Percentiles rank a stretch among this genome's conserved stretches.
Evolutionary conservation across 306 rosid genomes (phyloP).

Genomic region (Cucurbita pepo): DNA sequence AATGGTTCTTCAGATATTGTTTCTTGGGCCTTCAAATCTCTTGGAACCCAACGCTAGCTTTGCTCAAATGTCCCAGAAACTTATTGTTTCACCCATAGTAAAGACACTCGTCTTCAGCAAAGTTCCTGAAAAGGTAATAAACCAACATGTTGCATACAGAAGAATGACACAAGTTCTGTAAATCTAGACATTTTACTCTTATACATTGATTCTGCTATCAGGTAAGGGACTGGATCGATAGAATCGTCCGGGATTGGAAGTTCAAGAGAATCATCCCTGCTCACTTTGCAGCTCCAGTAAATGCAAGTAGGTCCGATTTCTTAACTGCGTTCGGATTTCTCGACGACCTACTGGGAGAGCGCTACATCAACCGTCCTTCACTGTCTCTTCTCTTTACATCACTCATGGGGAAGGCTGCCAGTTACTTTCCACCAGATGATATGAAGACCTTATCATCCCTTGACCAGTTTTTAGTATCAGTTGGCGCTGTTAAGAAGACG

Average conservation of each 20-base stretch:
- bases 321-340: constrained; percentile 65
- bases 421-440: constrained; percentile 91
- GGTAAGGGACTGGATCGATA: constrained; percentile 93
- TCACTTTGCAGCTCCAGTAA: constrained; percentile 78
- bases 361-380: constrained; percentile 30
- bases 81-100: constrained; percentile 94
- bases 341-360: constrained; percentile 66
- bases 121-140: constrained; percentile 80
- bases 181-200: background rate
- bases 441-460: constrained; percentile 91
- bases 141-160: background rate
- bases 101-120: constrained; percentile 87
- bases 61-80: constrained; percentile 79
- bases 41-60: constrained; percentile 82
- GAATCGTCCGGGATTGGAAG: constrained; percentile 61
- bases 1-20: constrained; percentile 93
- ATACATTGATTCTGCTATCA: constrained; percentile 8
- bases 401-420: constrained; percentile 79
- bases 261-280: constrained; percentile 86
- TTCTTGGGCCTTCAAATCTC: constrained; percentile 92
- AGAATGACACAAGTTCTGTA: background rate
- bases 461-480: constrained; percentile 70
- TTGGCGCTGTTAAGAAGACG: constrained; percentile 84
- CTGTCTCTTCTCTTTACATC: constrained; percentile 60
- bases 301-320: constrained; percentile 53